Evolutionary conservation across 164 flowering plant species (phyloP), one percentile per base, ranked within the genome.

Genomic region (Santalum album): DNA sequence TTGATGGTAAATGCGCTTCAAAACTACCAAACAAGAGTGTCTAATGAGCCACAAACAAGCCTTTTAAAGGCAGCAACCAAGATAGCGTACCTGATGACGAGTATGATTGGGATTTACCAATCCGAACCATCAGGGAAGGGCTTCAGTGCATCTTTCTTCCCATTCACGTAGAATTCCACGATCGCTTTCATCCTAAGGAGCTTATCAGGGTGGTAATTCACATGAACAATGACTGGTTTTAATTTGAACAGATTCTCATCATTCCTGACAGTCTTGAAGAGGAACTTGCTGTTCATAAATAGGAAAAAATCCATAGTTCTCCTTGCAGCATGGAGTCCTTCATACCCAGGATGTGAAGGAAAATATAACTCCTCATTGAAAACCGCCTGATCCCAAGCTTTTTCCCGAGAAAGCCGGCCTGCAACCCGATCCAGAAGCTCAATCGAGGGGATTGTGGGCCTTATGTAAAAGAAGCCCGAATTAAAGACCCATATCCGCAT

Each of bases 191-290:
- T 46, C 14, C 23, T 46, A 10, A 3, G 50, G 14, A 46, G 50
- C 50, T 46, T 46, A 19, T 46, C 23, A n/a, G 50, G 23, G 23
- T 46, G 50, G 16, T 46, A 46, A 14, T 46, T 46, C 12, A 46
- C 50, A 14, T 46, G 50, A 19, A 46, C 25, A 23, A 23, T 11
- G 2, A n/a, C 21, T 7, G 50, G 50, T 20, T 5, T 0, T 7
- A 46, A 20, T 22, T 23, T 46, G 23, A 10, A n/a, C 50, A 46
- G 50, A 2, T 9, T 0, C 9, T 15, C 42, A 46, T 46, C 50
- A 9, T 46, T 46, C 25, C 50, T 46, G 2, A 46, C 23, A 20
- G 25, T 46, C 50, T 46, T 46, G 50, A 46, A 46, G 25, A n/a
- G 12, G 25, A 46, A 7, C 22, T n/a, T n/a, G 16, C 23, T 46